These are phyloP conservation scores for Xylariaceae sp. DNA, from an alignment of 2,329 filamentous ascomycete species.

Conservation along the genomic window DNA sequence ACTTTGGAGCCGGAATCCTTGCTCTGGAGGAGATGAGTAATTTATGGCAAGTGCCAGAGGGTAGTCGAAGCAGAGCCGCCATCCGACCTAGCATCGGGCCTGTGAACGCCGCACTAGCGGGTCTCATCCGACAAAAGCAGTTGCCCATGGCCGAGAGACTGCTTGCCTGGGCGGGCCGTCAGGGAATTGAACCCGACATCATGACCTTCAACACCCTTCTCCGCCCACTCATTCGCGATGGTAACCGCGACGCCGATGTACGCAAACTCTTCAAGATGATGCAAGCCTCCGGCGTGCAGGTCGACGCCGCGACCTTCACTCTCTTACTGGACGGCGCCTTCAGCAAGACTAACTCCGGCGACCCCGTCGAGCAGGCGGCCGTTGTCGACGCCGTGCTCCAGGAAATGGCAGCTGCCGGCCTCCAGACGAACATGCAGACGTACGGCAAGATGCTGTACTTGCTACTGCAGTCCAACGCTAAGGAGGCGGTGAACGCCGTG, in stretches of 20 bases:
- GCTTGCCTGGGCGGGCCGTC: constrained; percentile 53
- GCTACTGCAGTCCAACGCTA: constrained; percentile 45
- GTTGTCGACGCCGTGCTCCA: constrained; percentile 51
- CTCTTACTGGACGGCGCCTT: constrained; percentile 63
- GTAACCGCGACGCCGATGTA: constrained; percentile 40
- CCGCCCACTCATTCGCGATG: constrained; percentile 49
- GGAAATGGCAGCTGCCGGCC: constrained; percentile 52
- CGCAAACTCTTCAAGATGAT: constrained; percentile 54
- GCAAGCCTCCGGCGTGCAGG: constrained; percentile 47
- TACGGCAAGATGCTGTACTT: constrained; percentile 69
- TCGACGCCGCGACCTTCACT: constrained; percentile 68
- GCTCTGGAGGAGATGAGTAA: constrained; percentile 64
- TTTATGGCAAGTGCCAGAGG: constrained; percentile 47
- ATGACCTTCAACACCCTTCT: constrained; percentile 68
- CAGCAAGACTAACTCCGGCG: constrained; percentile 33
- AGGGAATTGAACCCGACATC: constrained; percentile 52
- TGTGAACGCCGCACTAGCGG: constrained; percentile 67
- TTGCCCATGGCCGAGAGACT: constrained; percentile 47
- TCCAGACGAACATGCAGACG: constrained; percentile 56
- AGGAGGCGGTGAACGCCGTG: constrained; percentile 53
- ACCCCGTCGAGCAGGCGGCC: constrained; percentile 42
- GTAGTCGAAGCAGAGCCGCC: constrained; percentile 31
- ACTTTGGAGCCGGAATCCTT: constrained; percentile 51
- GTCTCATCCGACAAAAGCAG: constrained; percentile 49
- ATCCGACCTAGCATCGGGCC: constrained; percentile 59